A percentile compares a stretch with the other conserved stretches of the same genome.
phyloP scores from a whole-genome alignment of 2,329 filamentous ascomycete genomes.

The Aspergillus fijiensis region DNA sequence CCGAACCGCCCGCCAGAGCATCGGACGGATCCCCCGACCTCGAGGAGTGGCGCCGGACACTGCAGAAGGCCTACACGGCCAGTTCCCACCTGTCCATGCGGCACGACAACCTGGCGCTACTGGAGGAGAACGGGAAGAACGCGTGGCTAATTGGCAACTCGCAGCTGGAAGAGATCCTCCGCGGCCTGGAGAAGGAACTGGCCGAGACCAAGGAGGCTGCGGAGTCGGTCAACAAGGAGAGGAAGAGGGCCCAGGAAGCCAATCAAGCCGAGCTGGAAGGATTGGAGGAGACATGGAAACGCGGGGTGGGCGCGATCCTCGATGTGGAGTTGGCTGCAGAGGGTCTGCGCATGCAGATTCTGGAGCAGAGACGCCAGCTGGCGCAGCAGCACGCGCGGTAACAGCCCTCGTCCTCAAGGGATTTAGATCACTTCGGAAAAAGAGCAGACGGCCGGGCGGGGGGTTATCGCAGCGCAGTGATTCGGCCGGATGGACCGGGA shows the following conservation, averaged over 20 bases:
- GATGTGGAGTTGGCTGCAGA: slow-evolving; percentile 87
- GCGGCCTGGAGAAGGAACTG: slow-evolving; percentile 71
- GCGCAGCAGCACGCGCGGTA: slow-evolving; percentile 37
- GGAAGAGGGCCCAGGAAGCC: slow-evolving; percentile 69
- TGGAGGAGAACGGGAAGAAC: slow-evolving; percentile 81
- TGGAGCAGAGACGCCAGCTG: slow-evolving; percentile 57
- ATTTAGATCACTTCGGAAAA: background rate
- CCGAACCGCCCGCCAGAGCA: slow-evolving; percentile 56
- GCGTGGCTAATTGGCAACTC: slow-evolving; percentile 87
- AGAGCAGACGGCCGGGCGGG: background rate
- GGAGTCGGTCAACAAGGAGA: slow-evolving; percentile 69
- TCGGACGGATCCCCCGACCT: slow-evolving; percentile 33
- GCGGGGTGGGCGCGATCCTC: slow-evolving; percentile 72
- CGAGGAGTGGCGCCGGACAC: slow-evolving; percentile 50
- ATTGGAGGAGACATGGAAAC: slow-evolving; percentile 76
- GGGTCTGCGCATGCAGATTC: slow-evolving; percentile 63
- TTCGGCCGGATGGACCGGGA: background rate
- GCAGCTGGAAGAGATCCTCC: slow-evolving; percentile 71
- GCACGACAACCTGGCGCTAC: slow-evolving; percentile 65
- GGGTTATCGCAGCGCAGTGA: background rate
- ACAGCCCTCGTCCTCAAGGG: background rate
- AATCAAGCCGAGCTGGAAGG: slow-evolving; percentile 70
- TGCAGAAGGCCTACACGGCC: slow-evolving; percentile 58
- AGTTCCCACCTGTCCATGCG: slow-evolving; percentile 58
- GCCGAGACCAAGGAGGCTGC: slow-evolving; percentile 65